Base-by-base conservation (phyloP, 164 flowering plant species). In the Platanus orientalis region DNA sequence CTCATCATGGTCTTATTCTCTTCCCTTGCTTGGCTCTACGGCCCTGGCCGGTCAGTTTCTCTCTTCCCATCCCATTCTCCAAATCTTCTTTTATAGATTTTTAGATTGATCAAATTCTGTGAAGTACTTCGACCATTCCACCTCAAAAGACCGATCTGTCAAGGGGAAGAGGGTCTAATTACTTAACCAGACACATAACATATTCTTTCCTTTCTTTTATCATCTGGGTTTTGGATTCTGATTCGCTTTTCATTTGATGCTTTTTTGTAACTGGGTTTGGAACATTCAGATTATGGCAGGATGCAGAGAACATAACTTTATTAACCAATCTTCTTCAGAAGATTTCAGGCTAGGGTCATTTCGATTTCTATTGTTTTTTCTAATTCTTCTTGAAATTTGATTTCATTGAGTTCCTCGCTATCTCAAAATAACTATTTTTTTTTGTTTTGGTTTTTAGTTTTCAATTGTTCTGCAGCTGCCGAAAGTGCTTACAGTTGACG, bases 21-120 rank as follows among this genome's bases (percentile, higher is more conserved):
- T 60, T 93, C 92, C 72, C 54, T 93, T 68, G 97, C 98, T 53
- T 93, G 94, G 84, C 90, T 93, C 69, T 93, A 93, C 75, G 81
- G 90, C 34, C 97, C 98, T 49, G 98, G 98, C 60, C 65, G 98
- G 98, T 92, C 20, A 23, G 56, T 57, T 61, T 51, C 42, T 57
- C 57, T 53, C 30, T 23, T 10, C 32, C 23, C 16, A n/a, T 58
- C 48, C 57, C 45, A 1, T 11, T 14, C 25, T 14, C n/a, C 34
- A n/a, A 16, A 11, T 53, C 26, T n/a, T 28, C 12, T 36, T 36
- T 36, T 3, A 32, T 32, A 32, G 39, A 32, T 5, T 32, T n/a
- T n/a, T 32, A 5, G 39, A 32, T 32, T 9, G 5, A 36, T 63
- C 65, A n/a, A n/a, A n/a, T n/a, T n/a, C n/a, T n/a, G n/a, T n/a